A percentile compares a stretch with the other conserved stretches of the same genome.
Evolutionary conservation across 1,139 yeast species (phyloP).

Genomic region (Hansenula lynferdii): DNA sequence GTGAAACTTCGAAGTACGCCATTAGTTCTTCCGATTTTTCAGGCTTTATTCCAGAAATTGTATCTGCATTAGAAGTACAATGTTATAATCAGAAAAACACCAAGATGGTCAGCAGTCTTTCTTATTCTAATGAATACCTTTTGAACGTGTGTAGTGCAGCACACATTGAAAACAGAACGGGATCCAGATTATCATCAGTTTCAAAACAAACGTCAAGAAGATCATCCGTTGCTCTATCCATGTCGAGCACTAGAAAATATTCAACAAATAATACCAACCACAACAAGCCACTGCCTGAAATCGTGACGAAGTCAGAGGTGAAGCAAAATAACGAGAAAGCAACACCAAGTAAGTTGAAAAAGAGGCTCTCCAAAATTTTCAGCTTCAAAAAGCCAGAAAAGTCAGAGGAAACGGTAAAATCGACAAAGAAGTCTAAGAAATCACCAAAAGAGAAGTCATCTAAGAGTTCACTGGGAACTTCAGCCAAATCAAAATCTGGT

Average conservation of each 20-base stretch:
- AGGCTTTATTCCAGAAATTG: conserved; percentile 21
- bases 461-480: too few species aligned
- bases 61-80: conserved; percentile 17
- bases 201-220: background rate
- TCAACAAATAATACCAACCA: conserved; percentile 7
- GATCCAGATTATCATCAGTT: background rate
- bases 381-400: background rate
- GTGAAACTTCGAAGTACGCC: conserved; percentile 14
- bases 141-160: background rate
- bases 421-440: background rate
- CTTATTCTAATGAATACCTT: background rate
- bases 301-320: conserved; percentile 5
- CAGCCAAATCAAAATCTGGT: background rate
- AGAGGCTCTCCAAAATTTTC: conserved; percentile 15
- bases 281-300: conserved; percentile 18
- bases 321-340: background rate
- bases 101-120: background rate
- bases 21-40: conserved; percentile 20
- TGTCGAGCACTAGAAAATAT: conserved; percentile 1
- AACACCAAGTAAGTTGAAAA: conserved; percentile 5
- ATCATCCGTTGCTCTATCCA: background rate
- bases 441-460: background rate
- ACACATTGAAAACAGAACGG: background rate
- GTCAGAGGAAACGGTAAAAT: background rate
- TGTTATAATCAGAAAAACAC: conserved; percentile 1